Evolutionary conservation across 345 rosid genomes (phyloP).

Genomic region (Lepidium africanum): DNA sequence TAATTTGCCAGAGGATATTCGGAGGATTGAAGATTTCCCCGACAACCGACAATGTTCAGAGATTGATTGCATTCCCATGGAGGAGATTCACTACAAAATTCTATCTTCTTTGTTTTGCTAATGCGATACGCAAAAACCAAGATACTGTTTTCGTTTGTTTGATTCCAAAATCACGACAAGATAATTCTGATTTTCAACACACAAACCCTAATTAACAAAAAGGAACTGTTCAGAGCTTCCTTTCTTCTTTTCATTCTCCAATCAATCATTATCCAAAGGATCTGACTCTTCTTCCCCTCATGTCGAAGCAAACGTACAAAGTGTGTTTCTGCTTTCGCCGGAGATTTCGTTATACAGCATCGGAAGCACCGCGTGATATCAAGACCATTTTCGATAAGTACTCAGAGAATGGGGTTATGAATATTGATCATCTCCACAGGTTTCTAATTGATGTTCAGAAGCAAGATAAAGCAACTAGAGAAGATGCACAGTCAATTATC

Average conservation of each 20-base stretch:
- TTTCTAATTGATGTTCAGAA: constrained; percentile 59
- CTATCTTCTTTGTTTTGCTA: not conserved
- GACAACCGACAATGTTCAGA: not conserved
- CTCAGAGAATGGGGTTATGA: constrained; percentile 55
- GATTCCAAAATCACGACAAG: not conserved
- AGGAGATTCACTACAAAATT: not conserved
- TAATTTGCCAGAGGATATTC: not conserved
- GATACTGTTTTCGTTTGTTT: not conserved
- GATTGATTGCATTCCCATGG: not conserved
- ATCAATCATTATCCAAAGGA: constrained; percentile 5
- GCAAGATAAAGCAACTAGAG: constrained; percentile 35
- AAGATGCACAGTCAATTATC: constrained; percentile 47
- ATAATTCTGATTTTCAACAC: not conserved
- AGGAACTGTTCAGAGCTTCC: not conserved
- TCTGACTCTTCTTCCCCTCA: not conserved
- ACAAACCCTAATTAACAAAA: not conserved
- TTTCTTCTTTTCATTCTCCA: not conserved
- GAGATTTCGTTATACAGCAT: constrained; percentile 43
- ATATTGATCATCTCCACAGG: constrained; percentile 38
- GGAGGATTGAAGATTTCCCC: not conserved
- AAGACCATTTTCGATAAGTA: constrained; percentile 36
- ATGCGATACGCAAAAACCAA: not conserved
- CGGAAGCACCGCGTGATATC: constrained; percentile 54
- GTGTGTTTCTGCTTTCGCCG: constrained; percentile 62
- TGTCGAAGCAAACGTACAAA: constrained; percentile 47